phyloP scores from a whole-genome alignment of 2,329 filamentous ascomycete species.

The Colletotrichum tamarilloi region DNA sequence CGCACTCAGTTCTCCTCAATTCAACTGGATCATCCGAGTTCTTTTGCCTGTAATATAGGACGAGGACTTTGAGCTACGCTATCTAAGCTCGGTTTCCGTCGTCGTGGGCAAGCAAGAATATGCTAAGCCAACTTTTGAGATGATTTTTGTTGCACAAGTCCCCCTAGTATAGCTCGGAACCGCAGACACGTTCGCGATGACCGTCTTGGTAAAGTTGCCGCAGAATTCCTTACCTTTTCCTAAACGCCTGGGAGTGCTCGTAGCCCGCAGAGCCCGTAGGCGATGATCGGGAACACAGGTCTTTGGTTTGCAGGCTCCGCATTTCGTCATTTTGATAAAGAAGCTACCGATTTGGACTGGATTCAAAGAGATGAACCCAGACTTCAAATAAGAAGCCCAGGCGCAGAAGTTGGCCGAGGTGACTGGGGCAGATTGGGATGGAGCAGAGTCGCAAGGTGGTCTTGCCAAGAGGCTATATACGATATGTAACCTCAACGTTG shows the following conservation, averaged over 20 bases:
- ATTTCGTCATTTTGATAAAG: constrained; percentile 46
- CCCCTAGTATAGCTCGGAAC: constrained; percentile 36
- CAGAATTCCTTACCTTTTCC: constrained; percentile 39
- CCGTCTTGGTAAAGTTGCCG: constrained; percentile 36
- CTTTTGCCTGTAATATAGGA: no score
- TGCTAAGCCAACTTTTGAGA: constrained; percentile 38
- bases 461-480: neutral
- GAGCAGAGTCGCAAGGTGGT: neutral
- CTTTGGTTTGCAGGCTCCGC: constrained; percentile 38
- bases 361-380: constrained; percentile 55
- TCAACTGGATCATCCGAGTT: neutral
- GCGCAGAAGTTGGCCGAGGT: neutral
- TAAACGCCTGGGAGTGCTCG: constrained; percentile 30
- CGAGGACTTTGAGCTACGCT: no score
- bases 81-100: neutral
- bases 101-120: constrained; percentile 39
- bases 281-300: constrained; percentile 39
- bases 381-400: constrained; percentile 45
- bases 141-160: constrained; percentile 37
- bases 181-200: constrained; percentile 35
- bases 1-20: no score
- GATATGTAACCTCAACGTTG: neutral
- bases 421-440: no score
- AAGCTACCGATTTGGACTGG: constrained; percentile 55
- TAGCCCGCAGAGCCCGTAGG: constrained; percentile 36